phyloP scores from a whole-genome alignment of 305 asterid genomes.

The Fraxinus angustifolia region DNA sequence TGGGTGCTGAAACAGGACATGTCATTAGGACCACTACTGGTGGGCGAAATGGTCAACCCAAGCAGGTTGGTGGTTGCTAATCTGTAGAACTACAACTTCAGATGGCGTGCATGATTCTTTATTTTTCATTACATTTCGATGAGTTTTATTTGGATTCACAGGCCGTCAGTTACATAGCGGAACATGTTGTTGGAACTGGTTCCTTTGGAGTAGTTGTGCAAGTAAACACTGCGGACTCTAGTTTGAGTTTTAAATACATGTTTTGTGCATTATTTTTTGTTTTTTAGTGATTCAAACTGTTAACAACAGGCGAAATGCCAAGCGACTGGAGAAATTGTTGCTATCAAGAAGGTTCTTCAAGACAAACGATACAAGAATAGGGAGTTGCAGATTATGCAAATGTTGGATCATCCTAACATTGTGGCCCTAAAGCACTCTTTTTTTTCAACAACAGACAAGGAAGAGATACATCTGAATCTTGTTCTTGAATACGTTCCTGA shows the following conservation, averaged over 20 bases:
- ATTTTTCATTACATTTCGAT: slow-evolving; percentile 3
- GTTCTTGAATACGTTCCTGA: slow-evolving; percentile 97
- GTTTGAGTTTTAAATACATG: slow-evolving; percentile 10
- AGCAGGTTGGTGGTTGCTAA: slow-evolving; percentile 56
- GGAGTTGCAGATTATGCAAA: slow-evolving; percentile 93
- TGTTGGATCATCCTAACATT: slow-evolving; percentile 94
- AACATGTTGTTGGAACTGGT: slow-evolving; percentile 96
- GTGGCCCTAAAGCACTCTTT: slow-evolving; percentile 90
- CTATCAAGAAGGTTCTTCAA: slow-evolving; percentile 96
- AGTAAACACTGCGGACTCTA: slow-evolving; percentile 40
- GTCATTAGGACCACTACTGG: slow-evolving; percentile 77
- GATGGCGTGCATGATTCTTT: slow-evolving; percentile 25
- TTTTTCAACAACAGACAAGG: slow-evolving; percentile 82
- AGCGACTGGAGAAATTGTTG: slow-evolving; percentile 94
- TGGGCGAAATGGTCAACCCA: slow-evolving; percentile 91
- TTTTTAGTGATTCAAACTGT: slow-evolving; percentile 15
- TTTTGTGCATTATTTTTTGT: slow-evolving; percentile 10
- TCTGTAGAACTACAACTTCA: slow-evolving; percentile 21
- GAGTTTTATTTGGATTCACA: slow-evolving; percentile 39
- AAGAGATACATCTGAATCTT: slow-evolving; percentile 87
- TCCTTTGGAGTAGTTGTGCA: slow-evolving; percentile 95
- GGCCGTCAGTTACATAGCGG: slow-evolving; percentile 89
- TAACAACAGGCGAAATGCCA: slow-evolving; percentile 79
- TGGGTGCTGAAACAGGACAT: slow-evolving; percentile 93
- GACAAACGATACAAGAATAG: slow-evolving; percentile 96